A percentile compares a stretch with the other conserved stretches of the same genome.
These are phyloP conservation scores for Albizia julibrissin DNA, from an alignment of 306 rosid genomes.

Conservation along the genomic window DNA sequence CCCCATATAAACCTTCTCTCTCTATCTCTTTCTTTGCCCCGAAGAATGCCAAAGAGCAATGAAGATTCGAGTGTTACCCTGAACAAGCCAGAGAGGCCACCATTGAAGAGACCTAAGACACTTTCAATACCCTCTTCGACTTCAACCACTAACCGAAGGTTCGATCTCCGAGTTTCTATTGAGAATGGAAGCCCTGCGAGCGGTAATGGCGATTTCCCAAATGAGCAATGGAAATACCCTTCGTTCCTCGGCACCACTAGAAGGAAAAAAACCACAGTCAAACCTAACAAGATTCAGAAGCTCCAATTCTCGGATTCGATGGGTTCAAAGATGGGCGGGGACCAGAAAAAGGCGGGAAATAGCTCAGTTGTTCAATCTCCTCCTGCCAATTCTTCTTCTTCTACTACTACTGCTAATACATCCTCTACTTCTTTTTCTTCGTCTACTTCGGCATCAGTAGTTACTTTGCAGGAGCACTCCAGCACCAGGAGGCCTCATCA, in stretches of 20 bases:
- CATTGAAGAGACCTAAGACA: conserved; percentile 63
- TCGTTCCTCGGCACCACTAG: conserved; percentile 69
- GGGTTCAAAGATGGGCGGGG: not conserved
- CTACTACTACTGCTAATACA: conserved; percentile 4
- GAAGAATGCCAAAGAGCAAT: conserved; percentile 34
- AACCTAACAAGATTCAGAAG: conserved; percentile 24
- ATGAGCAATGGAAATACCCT: conserved; percentile 74
- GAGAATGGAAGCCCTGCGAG: conserved; percentile 21
- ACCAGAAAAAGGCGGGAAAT: conserved; percentile 19
- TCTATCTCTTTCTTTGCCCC: not conserved
- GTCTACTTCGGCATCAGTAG: conserved; percentile 6
- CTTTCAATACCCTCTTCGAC: conserved; percentile 40
- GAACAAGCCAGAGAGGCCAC: conserved; percentile 48
- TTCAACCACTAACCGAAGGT: conserved; percentile 14
- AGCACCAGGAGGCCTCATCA: conserved; percentile 17
- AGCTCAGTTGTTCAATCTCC: conserved; percentile 32
- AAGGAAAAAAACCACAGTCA: conserved; percentile 40
- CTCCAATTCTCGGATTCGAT: conserved; percentile 12
- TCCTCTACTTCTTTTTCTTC: not conserved
- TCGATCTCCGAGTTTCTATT: conserved; percentile 49
- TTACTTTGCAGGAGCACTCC: conserved; percentile 11
- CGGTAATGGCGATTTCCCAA: conserved; percentile 37
- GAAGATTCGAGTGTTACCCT: conserved; percentile 42
- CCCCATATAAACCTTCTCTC: not conserved
- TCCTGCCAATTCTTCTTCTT: conserved; percentile 6